Percentiles rank a stretch among this genome's conserved stretches.
Conservation (phyloP, 345 rosid species). For the Rubroshorea leprosula region DNA sequence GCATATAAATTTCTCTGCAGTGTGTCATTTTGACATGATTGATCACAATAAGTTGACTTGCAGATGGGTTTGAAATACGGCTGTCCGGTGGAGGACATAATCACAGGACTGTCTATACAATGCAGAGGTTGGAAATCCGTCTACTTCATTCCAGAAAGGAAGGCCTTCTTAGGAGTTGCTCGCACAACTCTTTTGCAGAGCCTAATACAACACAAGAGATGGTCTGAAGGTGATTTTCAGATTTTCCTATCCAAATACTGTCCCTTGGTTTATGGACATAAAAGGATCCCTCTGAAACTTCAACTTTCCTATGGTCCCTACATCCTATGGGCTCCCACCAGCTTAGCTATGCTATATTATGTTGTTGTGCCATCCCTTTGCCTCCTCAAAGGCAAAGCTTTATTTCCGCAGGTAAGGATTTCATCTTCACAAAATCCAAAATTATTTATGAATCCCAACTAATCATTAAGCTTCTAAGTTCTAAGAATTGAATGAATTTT, state of each 20-base stretch:
- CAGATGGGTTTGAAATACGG: conserved; percentile 44
- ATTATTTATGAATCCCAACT: too few species aligned
- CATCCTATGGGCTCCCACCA: conserved; percentile 28
- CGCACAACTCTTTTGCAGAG: conserved; percentile 29
- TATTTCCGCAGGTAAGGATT: conserved; percentile 31
- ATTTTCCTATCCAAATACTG: conserved; percentile 29
- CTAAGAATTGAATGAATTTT: too few species aligned
- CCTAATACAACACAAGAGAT: conserved; percentile 17
- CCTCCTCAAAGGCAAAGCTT: conserved; percentile 30
- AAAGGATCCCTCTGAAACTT: conserved; percentile 27
- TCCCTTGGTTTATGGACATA: conserved; percentile 26
- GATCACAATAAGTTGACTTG: too few species aligned
- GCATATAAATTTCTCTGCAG: too few species aligned
- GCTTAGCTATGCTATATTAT: conserved; percentile 29
- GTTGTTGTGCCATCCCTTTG: conserved; percentile 33
- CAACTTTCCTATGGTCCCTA: conserved; percentile 18
- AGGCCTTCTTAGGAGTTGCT: conserved; percentile 32
- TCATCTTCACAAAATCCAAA: too few species aligned
- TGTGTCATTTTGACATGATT: too few species aligned
- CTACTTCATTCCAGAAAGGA: conserved; percentile 25
- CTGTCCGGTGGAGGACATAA: conserved; percentile 35
- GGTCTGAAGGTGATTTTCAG: conserved; percentile 41
- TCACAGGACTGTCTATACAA: conserved; percentile 32
- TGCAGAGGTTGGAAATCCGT: conserved; percentile 42
- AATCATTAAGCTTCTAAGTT: too few species aligned